phyloP scores from a whole-genome alignment of 495 filamentous ascomycete genomes.

The Aspergillus funiculosus region DNA sequence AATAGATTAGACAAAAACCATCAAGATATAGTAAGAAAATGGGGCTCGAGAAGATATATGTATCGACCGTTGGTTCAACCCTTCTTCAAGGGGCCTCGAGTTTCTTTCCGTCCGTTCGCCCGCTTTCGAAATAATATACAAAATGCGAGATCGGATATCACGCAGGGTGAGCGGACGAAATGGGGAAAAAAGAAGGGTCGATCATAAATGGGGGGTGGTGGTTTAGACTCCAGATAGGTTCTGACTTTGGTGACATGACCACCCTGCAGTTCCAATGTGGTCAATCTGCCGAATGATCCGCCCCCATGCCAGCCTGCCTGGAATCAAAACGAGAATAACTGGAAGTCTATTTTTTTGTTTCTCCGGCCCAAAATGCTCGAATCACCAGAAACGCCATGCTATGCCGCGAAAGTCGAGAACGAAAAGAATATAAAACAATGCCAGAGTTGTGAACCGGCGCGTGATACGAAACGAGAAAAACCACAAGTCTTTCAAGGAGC shows the following conservation, averaged over 20 bases:
- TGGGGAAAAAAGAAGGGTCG: background rate
- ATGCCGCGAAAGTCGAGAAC: conserved; percentile 33
- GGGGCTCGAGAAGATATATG: no score
- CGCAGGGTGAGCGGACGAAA: no score
- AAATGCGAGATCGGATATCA: background rate
- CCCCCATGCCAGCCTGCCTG: conserved; percentile 9
- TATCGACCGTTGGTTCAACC: no score
- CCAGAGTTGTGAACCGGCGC: no score
- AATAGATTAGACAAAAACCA: conserved; percentile 8
- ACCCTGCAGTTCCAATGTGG: no score
- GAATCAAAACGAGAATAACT: conserved; percentile 5
- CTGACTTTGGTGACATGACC: background rate
- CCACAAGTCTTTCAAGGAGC: background rate
- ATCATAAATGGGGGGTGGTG: background rate
- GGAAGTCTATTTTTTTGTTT: conserved; percentile 24
- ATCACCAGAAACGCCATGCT: conserved; percentile 47
- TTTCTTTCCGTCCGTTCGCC: background rate
- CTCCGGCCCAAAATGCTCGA: conserved; percentile 27
- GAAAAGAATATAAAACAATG: conserved; percentile 11
- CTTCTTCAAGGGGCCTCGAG: no score
- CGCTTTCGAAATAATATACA: background rate
- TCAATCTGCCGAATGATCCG: background rate
- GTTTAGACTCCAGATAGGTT: background rate
- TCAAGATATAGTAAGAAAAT: background rate
- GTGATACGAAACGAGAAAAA: no score